Base-by-base conservation (phyloP, 2,329 filamentous ascomycete species). In the Lecanoromycetidae sp. region DNA sequence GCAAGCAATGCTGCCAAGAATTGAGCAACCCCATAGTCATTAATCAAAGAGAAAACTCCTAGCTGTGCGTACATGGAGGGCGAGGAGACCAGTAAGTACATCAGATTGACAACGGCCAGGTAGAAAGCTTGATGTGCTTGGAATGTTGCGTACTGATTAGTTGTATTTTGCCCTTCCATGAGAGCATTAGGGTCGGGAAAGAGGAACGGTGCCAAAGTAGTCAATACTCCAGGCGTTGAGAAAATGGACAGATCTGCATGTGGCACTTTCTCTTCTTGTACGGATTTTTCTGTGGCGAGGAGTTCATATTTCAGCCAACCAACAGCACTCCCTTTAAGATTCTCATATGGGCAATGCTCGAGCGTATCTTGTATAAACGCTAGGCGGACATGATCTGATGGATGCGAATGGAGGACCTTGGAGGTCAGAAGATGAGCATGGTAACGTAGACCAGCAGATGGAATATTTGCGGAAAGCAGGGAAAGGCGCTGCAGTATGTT, bases 291-390 rank as follows among this genome's bases (percentile, higher is more conserved):
- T 4, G 71, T 68, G 54, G 71, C 66, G 4, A 79, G 65, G 0
- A 76, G 72, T 56, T 79, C 76, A 33, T 75, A 67, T 56, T 78
- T 79, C 27, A 79, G 62, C 76, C 76, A 80, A 27, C 71, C 69
- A 4, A 80, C 70, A 2, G 75, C 76, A 34, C 70, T 71, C 30
- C 75, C 78, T 58, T 80, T 79, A 0, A 60, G 58, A 17, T 61
- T 60, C 25, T 61, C 57, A 1, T 56, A 48, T 8, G 54, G 49
- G 26, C 58, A 56, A 0, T 53, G 44, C 3, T 55, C 52, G 15
- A 62, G 27, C 17, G 62, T 55, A 12, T 82, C 79, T 44, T 78
- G 74, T 7, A 83, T 68, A 52, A 82, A 82, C 23, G 71, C 68
- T 13, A 82, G 63, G 4, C 77, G 70, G 56, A 75, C 70, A 3